A percentile compares a stretch with the other conserved stretches of the same genome.
phyloP scores from a whole-genome alignment of 2,329 filamentous ascomycete genomes.

The Orbilia javanica region DNA sequence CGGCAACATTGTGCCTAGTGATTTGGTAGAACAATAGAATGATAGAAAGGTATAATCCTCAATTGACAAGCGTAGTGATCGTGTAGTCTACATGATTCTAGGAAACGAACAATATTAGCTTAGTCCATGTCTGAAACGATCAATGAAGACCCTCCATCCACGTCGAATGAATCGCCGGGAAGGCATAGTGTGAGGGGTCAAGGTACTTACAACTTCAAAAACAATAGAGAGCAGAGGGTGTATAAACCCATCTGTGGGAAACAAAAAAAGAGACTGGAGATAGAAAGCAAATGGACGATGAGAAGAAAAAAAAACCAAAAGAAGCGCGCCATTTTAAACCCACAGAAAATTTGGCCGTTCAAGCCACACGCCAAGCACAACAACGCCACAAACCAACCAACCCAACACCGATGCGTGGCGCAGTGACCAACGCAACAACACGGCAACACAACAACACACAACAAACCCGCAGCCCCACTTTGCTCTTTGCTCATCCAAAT shows the following conservation, averaged over 20 bases:
- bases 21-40: not conserved
- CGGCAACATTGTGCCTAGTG: not conserved
- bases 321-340: slow-evolving; percentile 44
- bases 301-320: slow-evolving; percentile 4
- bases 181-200: not conserved
- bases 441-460: slow-evolving; percentile 26
- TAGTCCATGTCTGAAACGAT: not conserved
- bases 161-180: not conserved
- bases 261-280: not conserved
- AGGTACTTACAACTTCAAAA: not conserved
- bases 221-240: not conserved
- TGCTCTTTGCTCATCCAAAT: slow-evolving; percentile 34
- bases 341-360: slow-evolving; percentile 29
- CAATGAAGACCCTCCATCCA: not conserved
- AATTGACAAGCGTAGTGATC: not conserved
- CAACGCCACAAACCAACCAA: slow-evolving; percentile 27
- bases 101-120: not conserved
- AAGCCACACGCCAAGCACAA: slow-evolving; percentile 33
- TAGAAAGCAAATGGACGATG: not conserved
- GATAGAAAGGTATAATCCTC: not conserved
- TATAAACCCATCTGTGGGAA: not conserved
- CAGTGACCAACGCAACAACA: too few species aligned
- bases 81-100: slow-evolving; percentile 1
- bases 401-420: slow-evolving; percentile 11
- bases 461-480: slow-evolving; percentile 40